These are phyloP conservation scores for Polyporus tsugae DNA, from an alignment of 1,284 basidiomycete species.

Conservation along the genomic window DNA sequence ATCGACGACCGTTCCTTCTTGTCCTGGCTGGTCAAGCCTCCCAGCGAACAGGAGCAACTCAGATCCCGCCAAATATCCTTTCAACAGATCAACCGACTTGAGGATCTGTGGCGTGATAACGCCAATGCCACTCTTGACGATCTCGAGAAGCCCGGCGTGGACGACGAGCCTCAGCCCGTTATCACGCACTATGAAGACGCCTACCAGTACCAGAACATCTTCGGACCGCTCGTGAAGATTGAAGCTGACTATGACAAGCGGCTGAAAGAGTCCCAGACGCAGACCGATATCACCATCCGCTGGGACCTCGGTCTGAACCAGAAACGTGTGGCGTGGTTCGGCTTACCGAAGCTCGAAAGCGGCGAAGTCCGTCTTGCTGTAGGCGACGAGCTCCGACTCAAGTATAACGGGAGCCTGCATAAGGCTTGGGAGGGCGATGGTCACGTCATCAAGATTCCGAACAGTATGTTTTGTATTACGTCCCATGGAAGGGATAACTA, in stretches of 20 bases:
- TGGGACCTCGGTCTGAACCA: conserved; percentile 99
- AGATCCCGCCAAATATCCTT: conserved; percentile 96
- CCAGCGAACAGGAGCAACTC: conserved; percentile 94
- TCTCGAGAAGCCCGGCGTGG: conserved; percentile 94
- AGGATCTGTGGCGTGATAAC: conserved; percentile 98
- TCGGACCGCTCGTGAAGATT: conserved; percentile 98
- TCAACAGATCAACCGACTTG: conserved; percentile 95
- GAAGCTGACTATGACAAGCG: conserved; percentile 99
- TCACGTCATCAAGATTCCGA: conserved; percentile 99
- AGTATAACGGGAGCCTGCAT: conserved; percentile 89
- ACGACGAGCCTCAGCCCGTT: conserved; percentile 95
- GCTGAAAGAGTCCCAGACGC: conserved; percentile 97
- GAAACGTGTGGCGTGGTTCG: conserved; percentile 97
- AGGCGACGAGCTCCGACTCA: conserved; percentile 93
- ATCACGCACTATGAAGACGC: conserved; percentile 95
- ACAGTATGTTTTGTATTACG: conserved; percentile 68
- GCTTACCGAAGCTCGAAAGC: conserved; percentile 95
- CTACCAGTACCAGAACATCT: conserved; percentile 99
- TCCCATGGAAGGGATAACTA: conserved; percentile 11
- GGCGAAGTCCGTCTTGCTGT: conserved; percentile 97
- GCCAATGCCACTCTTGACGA: conserved; percentile 95
- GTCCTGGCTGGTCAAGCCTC: conserved; percentile 98
- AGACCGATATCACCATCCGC: conserved; percentile 93
- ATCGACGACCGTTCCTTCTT: conserved; percentile 99
- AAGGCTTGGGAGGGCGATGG: conserved; percentile 97